phyloP scores from a whole-genome alignment of 331 rosid genomes.

The Quercus lobata region DNA sequence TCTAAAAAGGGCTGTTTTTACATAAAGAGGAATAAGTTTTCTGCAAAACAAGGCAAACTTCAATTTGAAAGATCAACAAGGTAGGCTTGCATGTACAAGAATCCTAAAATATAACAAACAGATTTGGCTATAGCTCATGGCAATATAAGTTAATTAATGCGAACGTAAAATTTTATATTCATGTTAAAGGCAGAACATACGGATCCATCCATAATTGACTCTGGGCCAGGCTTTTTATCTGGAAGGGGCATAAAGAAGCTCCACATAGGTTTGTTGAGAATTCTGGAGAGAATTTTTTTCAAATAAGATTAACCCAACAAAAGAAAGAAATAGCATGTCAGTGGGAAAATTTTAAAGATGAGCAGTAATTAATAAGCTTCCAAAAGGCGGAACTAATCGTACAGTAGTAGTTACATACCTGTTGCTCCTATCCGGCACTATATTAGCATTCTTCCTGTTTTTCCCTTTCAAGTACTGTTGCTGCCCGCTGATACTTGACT shows the following conservation, averaged over 20 bases:
- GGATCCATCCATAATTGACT: slow-evolving; percentile 41
- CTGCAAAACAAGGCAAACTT: too few relatives aligned
- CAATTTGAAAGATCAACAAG: too few relatives aligned
- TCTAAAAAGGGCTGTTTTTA: neutral
- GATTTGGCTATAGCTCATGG: neutral
- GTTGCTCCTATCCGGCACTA: slow-evolving; percentile 34
- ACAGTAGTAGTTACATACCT: slow-evolving; percentile 38
- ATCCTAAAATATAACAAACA: neutral
- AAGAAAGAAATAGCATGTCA: neutral
- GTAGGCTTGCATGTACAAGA: neutral
- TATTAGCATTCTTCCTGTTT: slow-evolving; percentile 42
- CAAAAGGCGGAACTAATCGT: neutral
- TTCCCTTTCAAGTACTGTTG: slow-evolving; percentile 36
- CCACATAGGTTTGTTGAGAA: slow-evolving; percentile 54
- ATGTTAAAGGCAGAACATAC: slow-evolving; percentile 37
- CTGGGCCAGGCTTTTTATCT: slow-evolving; percentile 43
- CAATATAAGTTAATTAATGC: neutral
- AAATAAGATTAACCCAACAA: slow-evolving; percentile 2
- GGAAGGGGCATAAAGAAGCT: slow-evolving; percentile 49
- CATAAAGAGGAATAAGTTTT: neutral
- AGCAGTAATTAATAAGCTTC: slow-evolving; percentile 10
- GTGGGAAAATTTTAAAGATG: slow-evolving; percentile 1
- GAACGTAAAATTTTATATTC: neutral
- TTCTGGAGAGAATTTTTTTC: slow-evolving; percentile 27
- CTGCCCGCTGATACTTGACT: slow-evolving; percentile 36